A percentile compares a stretch with the other conserved stretches of the same genome.
These are phyloP conservation scores for Oryza rufipogon DNA, from an alignment of 176 grass and related monocot genomes.

Conservation along the genomic window DNA sequence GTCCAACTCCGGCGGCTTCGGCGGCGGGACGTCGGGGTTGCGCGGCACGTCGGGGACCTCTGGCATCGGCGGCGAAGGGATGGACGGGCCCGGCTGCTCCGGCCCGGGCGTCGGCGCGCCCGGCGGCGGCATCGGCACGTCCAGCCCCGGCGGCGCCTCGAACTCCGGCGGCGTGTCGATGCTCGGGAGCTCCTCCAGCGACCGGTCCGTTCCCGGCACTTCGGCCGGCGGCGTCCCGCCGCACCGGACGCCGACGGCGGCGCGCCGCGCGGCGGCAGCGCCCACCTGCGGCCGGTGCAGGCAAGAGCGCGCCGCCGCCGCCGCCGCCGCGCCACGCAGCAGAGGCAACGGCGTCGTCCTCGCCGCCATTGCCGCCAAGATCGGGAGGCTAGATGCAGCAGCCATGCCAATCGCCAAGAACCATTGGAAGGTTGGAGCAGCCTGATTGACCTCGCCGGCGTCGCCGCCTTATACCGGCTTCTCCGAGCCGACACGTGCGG, in stretches of 20 bases:
- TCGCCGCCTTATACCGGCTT: slow-evolving; percentile 6
- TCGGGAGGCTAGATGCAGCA: background rate
- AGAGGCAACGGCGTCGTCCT: slow-evolving; percentile 20
- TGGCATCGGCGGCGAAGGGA: slow-evolving; percentile 61
- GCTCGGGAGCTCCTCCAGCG: slow-evolving; percentile 44
- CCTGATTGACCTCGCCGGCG: background rate
- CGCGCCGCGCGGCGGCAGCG: background rate
- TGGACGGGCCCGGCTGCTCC: slow-evolving; percentile 53
- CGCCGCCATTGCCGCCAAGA: slow-evolving; percentile 8
- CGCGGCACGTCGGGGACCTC: too few species aligned
- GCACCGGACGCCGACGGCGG: slow-evolving; percentile 14
- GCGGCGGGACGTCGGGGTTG: too few species aligned
- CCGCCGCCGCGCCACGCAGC: background rate
- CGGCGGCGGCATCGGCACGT: slow-evolving; percentile 35
- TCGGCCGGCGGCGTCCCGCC: background rate
- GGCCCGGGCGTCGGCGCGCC: slow-evolving; percentile 40
- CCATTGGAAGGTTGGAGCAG: background rate
- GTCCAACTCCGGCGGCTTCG: too few species aligned
- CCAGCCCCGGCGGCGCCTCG: slow-evolving; percentile 41
- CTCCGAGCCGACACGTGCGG: slow-evolving; percentile 19
- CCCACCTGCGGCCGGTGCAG: background rate
- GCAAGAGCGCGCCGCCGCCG: slow-evolving; percentile 1
- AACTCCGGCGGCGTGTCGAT: slow-evolving; percentile 62
- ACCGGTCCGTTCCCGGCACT: slow-evolving; percentile 21
- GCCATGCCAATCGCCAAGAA: background rate